Base-by-base conservation (phyloP, 139 green algal species). In the Picochlorum sp. region DNA sequence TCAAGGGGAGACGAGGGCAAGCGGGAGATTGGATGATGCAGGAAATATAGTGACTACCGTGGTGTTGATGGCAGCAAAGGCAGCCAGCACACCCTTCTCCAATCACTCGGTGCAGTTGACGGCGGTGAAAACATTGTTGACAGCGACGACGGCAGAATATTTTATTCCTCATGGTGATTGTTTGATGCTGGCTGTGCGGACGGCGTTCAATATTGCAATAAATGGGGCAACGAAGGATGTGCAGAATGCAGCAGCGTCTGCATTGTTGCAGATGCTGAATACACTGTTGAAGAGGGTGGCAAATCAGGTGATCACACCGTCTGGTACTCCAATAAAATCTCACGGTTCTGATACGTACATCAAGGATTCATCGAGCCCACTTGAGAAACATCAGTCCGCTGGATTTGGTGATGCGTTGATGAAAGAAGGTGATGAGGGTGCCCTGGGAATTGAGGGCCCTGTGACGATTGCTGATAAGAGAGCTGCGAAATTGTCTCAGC, bases 161-260 rank as follows among this genome's bases (percentile, higher is more conserved):
- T 96, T 96, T 54, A 66, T 91, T 3, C 73, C 82, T 15, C 88
- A 96, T 60, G 89, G 89, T 3, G 88, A 96, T 68, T 78, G 71
- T 58, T 80, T 96, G 30, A 85, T 96, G 69, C 63, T 80, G 5
- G 83, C 81, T 2, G 77, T 95, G 13, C 75, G 88, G 15, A 81
- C 81, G 2, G 84, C 92, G 1, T 96, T 96, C 78, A 95, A 95
- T 72, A 66, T 95, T 7, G 86, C 88, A n/a, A 76, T 96, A 11
- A 82, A 78, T 50, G 75, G 63, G 16, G 82, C 88, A 21, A 55
- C 51, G 3, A 37, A 34, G 24, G 84, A 83, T 16, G 88, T 92
- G 62, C 84, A 90, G 66, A 78, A 80, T 41, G 91, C 88, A 2
- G 85, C 89, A 0, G 74, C 71, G 62, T 90, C 85, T 11, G 88